phyloP scores from a whole-genome alignment of 176 grass and related monocot genomes.

The Oryza rufipogon region DNA sequence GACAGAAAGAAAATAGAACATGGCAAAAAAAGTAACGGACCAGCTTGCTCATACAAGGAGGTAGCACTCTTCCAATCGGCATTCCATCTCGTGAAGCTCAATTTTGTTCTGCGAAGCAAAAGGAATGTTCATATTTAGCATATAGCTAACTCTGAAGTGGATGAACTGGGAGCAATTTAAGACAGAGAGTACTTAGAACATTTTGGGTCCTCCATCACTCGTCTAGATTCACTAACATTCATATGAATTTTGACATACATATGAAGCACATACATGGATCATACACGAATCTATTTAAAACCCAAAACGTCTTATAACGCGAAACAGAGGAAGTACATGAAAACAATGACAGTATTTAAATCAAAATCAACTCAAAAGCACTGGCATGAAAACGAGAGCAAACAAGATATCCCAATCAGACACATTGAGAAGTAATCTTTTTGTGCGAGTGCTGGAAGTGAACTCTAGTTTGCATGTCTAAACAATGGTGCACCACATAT shows the following conservation, averaged over 20 bases:
- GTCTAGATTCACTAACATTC: no score
- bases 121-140: neutral
- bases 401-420: neutral
- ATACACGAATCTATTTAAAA: no score
- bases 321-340: neutral
- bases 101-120: slow-evolving; percentile 70
- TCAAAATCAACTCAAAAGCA: neutral
- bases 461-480: neutral
- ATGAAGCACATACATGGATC: no score
- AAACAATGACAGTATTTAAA: neutral
- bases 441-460: neutral
- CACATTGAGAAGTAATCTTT: no score
- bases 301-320: no score
- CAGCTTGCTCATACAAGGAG: slow-evolving; percentile 92
- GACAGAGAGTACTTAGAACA: neutral
- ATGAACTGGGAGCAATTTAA: neutral
- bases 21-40: slow-evolving; percentile 41
- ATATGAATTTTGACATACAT: no score
- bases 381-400: neutral
- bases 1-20: slow-evolving; percentile 11
- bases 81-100: slow-evolving; percentile 98
- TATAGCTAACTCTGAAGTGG: neutral
- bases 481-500: neutral
- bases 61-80: slow-evolving; percentile 94
- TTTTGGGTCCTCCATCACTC: no score